Conservation (phyloP, 225 moss, liverwort and hornwort species). For the Takakia lepidozioides region DNA sequence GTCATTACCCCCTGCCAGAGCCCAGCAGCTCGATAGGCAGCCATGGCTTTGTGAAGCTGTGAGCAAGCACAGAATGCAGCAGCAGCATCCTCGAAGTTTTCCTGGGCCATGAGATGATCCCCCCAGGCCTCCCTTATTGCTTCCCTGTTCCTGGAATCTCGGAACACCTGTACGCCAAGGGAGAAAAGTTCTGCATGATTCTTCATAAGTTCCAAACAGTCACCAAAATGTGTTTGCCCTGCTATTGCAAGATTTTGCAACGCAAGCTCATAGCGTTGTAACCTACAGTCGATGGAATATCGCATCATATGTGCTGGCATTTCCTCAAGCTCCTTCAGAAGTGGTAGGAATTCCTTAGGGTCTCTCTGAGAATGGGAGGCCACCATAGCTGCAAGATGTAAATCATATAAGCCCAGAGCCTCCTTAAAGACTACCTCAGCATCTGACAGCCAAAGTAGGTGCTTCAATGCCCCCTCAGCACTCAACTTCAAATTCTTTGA, state of each 20-base stretch:
- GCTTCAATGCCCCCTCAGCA: slow-evolving; percentile 93
- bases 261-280: slow-evolving; percentile 79
- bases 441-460: slow-evolving; percentile 95
- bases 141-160: slow-evolving; percentile 28
- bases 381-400: slow-evolving; percentile 96
- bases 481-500: slow-evolving; percentile 45
- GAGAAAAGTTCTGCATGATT: slow-evolving; percentile 65
- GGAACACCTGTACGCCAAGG: slow-evolving; percentile 52
- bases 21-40: slow-evolving; percentile 67
- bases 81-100: slow-evolving; percentile 83
- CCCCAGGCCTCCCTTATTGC: slow-evolving; percentile 79
- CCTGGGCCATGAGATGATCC: slow-evolving; percentile 63
- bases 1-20: slow-evolving; percentile 88
- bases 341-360: slow-evolving; percentile 93
- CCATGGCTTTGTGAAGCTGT: slow-evolving; percentile 62
- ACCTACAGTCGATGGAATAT: slow-evolving; percentile 73
- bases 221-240: slow-evolving; percentile 54
- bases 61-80: slow-evolving; percentile 78
- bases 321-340: slow-evolving; percentile 71
- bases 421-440: slow-evolving; percentile 71
- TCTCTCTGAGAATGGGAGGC: slow-evolving; percentile 94
- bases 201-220: slow-evolving; percentile 65
- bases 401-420: slow-evolving; percentile 88
- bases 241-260: slow-evolving; percentile 64
- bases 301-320: slow-evolving; percentile 76